Evolutionary conservation across 2,329 filamentous ascomycete genomes (phyloP).

Genomic region (Thielaviopsis euricoi): DNA sequence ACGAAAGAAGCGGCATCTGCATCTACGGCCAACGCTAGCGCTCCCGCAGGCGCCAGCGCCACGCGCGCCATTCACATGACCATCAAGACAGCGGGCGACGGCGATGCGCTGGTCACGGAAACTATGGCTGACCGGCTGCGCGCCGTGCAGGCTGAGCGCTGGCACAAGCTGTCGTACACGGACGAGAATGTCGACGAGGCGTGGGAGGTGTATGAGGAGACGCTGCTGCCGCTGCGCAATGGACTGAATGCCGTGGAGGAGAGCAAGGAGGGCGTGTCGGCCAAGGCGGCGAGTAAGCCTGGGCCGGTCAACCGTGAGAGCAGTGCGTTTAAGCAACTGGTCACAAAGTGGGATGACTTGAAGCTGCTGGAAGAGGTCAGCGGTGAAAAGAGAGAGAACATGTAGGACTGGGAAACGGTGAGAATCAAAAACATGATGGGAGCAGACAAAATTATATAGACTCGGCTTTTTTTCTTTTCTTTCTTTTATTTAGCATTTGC

Average conservation of each 20-base stretch:
- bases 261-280: constrained; percentile 2
- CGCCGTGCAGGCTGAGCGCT: constrained; percentile 64
- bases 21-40: constrained; percentile 21
- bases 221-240: constrained; percentile 30
- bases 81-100: constrained; percentile 59
- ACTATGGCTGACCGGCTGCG: constrained; percentile 64
- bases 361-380: constrained; percentile 10
- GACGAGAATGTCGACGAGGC: constrained; percentile 65
- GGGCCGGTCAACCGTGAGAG: constrained; percentile 7
- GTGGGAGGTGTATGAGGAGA: constrained; percentile 60
- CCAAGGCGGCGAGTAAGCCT: constrained; percentile 11
- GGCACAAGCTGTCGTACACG: constrained; percentile 63
- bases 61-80: constrained; percentile 74
- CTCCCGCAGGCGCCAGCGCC: constrained; percentile 23
- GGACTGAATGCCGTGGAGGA: constrained; percentile 5
- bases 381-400: constrained; percentile 1
- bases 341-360: constrained; percentile 8
- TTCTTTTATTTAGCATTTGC: too few relatives aligned
- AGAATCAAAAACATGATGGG: neutral
- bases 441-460: neutral
- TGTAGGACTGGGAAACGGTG: neutral
- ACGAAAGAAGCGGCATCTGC: constrained; percentile 16
- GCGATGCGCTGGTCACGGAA: constrained; percentile 46
- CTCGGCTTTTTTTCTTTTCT: too few relatives aligned
- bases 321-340: constrained; percentile 5